A percentile compares a stretch with the other conserved stretches of the same genome.
phyloP scores from a whole-genome alignment of 2,329 filamentous ascomycete genomes.

The Malbranchea zuffiana region DNA sequence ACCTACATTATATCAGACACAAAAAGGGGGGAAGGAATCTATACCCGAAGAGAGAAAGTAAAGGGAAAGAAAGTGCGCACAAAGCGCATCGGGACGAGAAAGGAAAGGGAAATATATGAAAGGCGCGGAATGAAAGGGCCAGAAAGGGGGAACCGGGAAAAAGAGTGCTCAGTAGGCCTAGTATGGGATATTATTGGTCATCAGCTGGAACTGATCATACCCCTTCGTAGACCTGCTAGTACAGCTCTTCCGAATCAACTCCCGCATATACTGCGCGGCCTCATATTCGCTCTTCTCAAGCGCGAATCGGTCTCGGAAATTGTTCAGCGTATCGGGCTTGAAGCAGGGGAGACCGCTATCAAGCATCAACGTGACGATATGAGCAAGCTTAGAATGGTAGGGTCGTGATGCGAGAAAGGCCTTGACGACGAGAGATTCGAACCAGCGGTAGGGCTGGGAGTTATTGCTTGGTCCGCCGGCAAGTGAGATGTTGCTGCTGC shows the following conservation, averaged over 20 bases:
- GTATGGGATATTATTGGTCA: slow-evolving; percentile 96
- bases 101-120: slow-evolving; percentile 2
- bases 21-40: neutral
- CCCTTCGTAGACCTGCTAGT: slow-evolving; percentile 83
- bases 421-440: slow-evolving; percentile 93
- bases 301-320: slow-evolving; percentile 88
- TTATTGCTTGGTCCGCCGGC: slow-evolving; percentile 36
- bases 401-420: slow-evolving; percentile 80
- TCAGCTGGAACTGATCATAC: slow-evolving; percentile 94
- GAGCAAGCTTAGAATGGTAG: slow-evolving; percentile 76
- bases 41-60: no score
- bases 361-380: slow-evolving; percentile 90
- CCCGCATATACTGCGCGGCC: slow-evolving; percentile 87
- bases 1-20: neutral
- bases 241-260: slow-evolving; percentile 80
- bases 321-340: slow-evolving; percentile 86
- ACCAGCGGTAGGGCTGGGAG: slow-evolving; percentile 85
- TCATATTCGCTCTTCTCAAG: slow-evolving; percentile 84
- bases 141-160: neutral
- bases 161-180: no score
- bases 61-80: no score
- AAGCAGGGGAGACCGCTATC: slow-evolving; percentile 95
- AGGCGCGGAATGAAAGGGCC: neutral
- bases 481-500: slow-evolving; percentile 18
- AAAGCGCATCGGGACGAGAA: neutral